Percentiles rank a stretch among this genome's conserved stretches.
These are phyloP conservation scores for Diaporthe caulivora DNA, from an alignment of 2,329 filamentous ascomycete genomes.

Conservation along the genomic window DNA sequence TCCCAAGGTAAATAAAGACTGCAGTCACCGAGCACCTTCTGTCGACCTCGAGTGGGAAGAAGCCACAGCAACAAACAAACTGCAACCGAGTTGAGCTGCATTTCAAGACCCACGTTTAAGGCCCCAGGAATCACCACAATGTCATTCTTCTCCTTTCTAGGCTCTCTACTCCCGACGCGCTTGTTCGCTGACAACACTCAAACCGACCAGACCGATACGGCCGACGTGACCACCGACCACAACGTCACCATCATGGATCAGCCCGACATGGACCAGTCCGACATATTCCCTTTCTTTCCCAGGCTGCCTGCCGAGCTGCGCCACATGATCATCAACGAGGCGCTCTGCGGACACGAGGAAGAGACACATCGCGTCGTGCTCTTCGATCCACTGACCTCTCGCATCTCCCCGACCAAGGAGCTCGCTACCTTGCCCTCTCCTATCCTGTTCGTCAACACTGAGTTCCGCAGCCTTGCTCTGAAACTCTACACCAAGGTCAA, in stretches of 20 bases:
- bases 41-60: not conserved
- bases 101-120: not conserved
- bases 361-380: conserved; percentile 2
- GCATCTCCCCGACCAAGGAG: conserved; percentile 23
- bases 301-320: conserved; percentile 28
- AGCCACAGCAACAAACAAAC: not conserved
- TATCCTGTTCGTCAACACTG: conserved; percentile 14
- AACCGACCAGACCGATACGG: not conserved
- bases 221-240: not conserved
- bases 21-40: not conserved
- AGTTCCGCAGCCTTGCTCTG: conserved; percentile 17
- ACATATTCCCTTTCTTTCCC: not conserved
- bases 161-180: not conserved
- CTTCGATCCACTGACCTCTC: conserved; percentile 12
- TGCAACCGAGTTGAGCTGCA: too few relatives aligned
- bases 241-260: not conserved
- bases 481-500: conserved; percentile 8
- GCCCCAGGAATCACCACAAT: not conserved
- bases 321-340: conserved; percentile 18
- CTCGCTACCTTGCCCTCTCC: not conserved
- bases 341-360: conserved; percentile 12
- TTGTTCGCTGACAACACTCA: not conserved
- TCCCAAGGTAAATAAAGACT: not conserved
- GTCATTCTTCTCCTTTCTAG: conserved; percentile 2
- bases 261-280: not conserved